These are phyloP conservation scores for Lojkania enalia DNA, from an alignment of 2,329 filamentous ascomycete genomes.

Conservation along the genomic window DNA sequence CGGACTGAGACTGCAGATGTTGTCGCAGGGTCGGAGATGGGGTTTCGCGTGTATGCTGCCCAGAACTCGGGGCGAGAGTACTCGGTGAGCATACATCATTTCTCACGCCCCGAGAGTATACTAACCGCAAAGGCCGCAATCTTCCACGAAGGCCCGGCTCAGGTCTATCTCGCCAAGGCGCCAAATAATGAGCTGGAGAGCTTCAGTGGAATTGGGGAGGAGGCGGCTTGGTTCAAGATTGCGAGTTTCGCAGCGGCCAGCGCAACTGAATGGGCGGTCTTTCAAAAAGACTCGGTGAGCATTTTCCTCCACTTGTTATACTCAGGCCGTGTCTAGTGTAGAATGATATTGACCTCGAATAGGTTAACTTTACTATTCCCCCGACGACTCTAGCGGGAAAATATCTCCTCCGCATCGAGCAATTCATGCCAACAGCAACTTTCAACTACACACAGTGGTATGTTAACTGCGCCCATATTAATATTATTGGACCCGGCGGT, in stretches of 20 bases:
- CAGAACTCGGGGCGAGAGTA: neutral
- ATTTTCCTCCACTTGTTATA: too few species aligned
- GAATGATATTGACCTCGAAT: neutral
- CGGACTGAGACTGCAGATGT: constrained; percentile 9
- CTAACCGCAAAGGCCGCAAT: too few species aligned
- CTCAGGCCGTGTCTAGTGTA: too few species aligned
- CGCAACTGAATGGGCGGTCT: constrained; percentile 1
- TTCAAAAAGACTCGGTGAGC: neutral
- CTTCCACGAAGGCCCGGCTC: constrained; percentile 8
- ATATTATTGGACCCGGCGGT: constrained; percentile 13
- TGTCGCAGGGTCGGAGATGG: constrained; percentile 6
- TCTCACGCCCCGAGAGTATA: too few species aligned
- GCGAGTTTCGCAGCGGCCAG: neutral
- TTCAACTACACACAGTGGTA: constrained; percentile 10
- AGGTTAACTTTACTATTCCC: constrained; percentile 14
- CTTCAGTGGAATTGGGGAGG: constrained; percentile 3
- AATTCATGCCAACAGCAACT: constrained; percentile 2
- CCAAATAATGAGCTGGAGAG: constrained; percentile 1
- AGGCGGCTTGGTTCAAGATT: constrained; percentile 14
- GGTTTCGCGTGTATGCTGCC: constrained; percentile 5
- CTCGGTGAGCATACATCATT: neutral
- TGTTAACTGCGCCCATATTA: constrained; percentile 14
- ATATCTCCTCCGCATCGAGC: constrained; percentile 13
- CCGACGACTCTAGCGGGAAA: constrained; percentile 13
- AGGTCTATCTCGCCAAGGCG: constrained; percentile 7